These are phyloP conservation scores for Musa beccarii DNA, from an alignment of 176 grass and related monocot genomes.

Conservation along the genomic window DNA sequence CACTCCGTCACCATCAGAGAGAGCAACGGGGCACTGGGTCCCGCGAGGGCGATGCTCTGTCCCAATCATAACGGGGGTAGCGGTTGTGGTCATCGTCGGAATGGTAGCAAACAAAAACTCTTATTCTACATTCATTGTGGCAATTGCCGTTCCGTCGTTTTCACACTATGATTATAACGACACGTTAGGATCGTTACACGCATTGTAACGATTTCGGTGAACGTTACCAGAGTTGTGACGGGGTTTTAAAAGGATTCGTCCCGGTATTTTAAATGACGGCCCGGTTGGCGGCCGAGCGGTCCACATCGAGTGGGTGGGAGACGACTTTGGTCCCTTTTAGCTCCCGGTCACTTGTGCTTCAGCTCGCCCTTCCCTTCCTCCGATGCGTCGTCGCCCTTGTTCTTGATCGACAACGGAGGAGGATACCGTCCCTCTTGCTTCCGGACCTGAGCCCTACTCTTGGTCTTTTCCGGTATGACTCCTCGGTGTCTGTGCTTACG, in stretches of 20 bases:
- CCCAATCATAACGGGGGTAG: no score
- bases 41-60: no score
- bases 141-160: background rate
- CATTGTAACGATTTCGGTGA: background rate
- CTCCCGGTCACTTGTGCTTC: background rate
- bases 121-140: background rate
- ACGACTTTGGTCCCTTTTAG: no score
- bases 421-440: background rate
- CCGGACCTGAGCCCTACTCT: background rate
- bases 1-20: no score
- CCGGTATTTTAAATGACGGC: background rate
- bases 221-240: background rate
- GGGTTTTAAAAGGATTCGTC: background rate
- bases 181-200: background rate
- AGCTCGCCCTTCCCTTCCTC: background rate
- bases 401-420: background rate
- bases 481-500: background rate
- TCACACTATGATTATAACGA: background rate
- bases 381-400: background rate
- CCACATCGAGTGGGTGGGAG: no score
- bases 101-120: no score
- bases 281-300: background rate
- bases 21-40: no score
- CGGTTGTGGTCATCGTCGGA: fast-evolving
- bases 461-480: background rate